Evolutionary conservation across 148 eudicot genomes (phyloP).

Genomic region (Dysphania ambrosioides): DNA sequence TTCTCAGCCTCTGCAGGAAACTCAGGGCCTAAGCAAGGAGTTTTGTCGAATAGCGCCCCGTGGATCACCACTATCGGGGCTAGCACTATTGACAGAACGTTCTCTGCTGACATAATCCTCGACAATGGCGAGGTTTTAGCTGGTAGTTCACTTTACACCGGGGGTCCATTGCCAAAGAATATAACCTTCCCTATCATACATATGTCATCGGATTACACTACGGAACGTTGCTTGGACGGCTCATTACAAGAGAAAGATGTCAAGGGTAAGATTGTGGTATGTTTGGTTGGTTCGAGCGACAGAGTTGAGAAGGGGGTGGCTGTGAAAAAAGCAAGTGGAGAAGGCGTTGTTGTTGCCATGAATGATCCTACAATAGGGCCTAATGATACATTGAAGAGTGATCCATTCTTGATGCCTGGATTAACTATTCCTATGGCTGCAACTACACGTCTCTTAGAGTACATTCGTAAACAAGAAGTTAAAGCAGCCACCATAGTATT

Average conservation of each 20-base stretch:
- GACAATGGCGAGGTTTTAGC: slow-evolving; percentile 13
- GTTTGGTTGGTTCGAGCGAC: slow-evolving; percentile 16
- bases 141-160: slow-evolving; percentile 27
- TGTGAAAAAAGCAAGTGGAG: slow-evolving; percentile 37
- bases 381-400: slow-evolving; percentile 29
- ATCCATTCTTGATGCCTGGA: slow-evolving; percentile 34
- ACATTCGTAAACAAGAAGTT: slow-evolving; percentile 8
- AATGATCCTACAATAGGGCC: slow-evolving; percentile 3
- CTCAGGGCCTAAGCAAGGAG: slow-evolving; percentile 26
- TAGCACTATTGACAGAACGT: slow-evolving; percentile 56
- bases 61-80: slow-evolving; percentile 69
- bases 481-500: slow-evolving; percentile 28
- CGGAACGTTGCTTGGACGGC: neutral
- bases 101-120: slow-evolving; percentile 33
- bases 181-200: slow-evolving; percentile 2
- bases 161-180: neutral
- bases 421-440: slow-evolving; percentile 24
- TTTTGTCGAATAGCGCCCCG: slow-evolving; percentile 45
- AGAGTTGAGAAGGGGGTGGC: slow-evolving; percentile 24
- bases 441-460: slow-evolving; percentile 8
- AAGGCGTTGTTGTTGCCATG: slow-evolving; percentile 32
- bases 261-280: slow-evolving; percentile 34
- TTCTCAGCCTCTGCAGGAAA: slow-evolving; percentile 59
- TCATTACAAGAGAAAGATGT: slow-evolving; percentile 3
- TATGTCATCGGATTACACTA: neutral